Base-by-base conservation (phyloP, 495 filamentous ascomycete species). In the Sphaerosporella brunnea region DNA sequence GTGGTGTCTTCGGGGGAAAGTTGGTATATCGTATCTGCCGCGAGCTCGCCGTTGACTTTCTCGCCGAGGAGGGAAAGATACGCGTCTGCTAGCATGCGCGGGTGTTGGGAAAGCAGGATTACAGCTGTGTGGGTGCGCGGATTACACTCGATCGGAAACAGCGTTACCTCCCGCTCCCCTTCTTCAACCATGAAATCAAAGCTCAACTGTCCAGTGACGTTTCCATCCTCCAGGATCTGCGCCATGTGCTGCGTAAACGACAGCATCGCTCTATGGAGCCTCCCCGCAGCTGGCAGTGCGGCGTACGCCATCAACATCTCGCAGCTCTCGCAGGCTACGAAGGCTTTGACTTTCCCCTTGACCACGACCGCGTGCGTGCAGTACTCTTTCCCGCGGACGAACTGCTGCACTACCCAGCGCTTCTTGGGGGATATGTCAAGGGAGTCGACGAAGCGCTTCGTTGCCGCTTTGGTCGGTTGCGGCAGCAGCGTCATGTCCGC, bases 321-420 rank as follows among this genome's bases (percentile, higher is more conserved):
- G 0, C 68, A 54, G 13, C 68, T 70, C 8, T 74, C 70, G 48
- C 77, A 80, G 10, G 77, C 69, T 1, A 77, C 69, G 52, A 85
- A 80, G 1, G 72, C 72, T 35, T 69, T 71, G 35, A 86, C 64
- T 26, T 69, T 52, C 0, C 78, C 77, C 1, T 63, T 57, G 1
- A 83, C 62, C 2, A 85, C 61, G 9, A 88, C 65, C 1, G 77
- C 49, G 49, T 86, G 80, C 0, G 80, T 79, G 52, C 74, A 75
- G 59, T 79, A 84, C 59, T 82, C 77, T 0, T 69, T 66, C 0
- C 80, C 73, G 2, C 64, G 56, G 26, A 75, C 71, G 53, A 70
- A 79, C 53, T 84, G 72, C 57, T 86, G 77, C 39, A 88, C 55
- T 23, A 82, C 61, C 74, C 77, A 84, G 0, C 79, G 78, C 2